phyloP scores from a whole-genome alignment of 805 yeast species.

The Zygotorulaspora danielsina region DNA sequence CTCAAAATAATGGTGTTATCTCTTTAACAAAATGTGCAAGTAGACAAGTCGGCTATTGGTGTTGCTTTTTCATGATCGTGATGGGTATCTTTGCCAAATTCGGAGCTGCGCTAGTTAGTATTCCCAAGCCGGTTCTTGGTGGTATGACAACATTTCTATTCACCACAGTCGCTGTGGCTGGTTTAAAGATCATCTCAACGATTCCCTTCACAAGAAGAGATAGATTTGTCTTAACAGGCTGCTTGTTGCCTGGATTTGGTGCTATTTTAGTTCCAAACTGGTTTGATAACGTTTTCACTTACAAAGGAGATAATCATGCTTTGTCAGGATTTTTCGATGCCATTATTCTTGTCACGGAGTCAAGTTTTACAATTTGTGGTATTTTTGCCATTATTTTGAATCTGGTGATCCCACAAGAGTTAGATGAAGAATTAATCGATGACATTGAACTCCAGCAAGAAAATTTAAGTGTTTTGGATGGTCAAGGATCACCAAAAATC shows the following conservation, averaged over 20 bases:
- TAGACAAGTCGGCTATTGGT: slow-evolving; percentile 73
- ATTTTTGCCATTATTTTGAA: slow-evolving; percentile 59
- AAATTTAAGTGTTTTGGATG: slow-evolving; percentile 25
- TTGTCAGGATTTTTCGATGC: slow-evolving; percentile 64
- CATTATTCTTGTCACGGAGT: slow-evolving; percentile 63
- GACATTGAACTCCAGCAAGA: slow-evolving; percentile 27
- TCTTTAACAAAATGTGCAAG: slow-evolving; percentile 90
- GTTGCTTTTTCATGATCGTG: slow-evolving; percentile 70
- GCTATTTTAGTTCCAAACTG: slow-evolving; percentile 60
- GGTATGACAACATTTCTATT: slow-evolving; percentile 82
- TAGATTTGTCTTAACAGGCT: slow-evolving; percentile 64
- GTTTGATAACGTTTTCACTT: slow-evolving; percentile 63
- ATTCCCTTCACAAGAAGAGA: slow-evolving; percentile 61
- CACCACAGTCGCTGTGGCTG: slow-evolving; percentile 73
- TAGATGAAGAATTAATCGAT: slow-evolving; percentile 40
- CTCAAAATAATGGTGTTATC: slow-evolving; percentile 94
- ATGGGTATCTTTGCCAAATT: slow-evolving; percentile 89
- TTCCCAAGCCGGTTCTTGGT: slow-evolving; percentile 76
- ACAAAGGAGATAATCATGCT: slow-evolving; percentile 54
- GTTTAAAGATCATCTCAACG: slow-evolving; percentile 57
- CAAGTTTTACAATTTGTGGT: slow-evolving; percentile 70
- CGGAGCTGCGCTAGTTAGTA: slow-evolving; percentile 83
- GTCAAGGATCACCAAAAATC: slow-evolving; percentile 15
- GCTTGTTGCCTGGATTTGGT: slow-evolving; percentile 63
- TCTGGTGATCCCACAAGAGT: slow-evolving; percentile 56